Conservation (phyloP, 1,284 basidiomycete genomes). For the Neolentinus lepideus region DNA sequence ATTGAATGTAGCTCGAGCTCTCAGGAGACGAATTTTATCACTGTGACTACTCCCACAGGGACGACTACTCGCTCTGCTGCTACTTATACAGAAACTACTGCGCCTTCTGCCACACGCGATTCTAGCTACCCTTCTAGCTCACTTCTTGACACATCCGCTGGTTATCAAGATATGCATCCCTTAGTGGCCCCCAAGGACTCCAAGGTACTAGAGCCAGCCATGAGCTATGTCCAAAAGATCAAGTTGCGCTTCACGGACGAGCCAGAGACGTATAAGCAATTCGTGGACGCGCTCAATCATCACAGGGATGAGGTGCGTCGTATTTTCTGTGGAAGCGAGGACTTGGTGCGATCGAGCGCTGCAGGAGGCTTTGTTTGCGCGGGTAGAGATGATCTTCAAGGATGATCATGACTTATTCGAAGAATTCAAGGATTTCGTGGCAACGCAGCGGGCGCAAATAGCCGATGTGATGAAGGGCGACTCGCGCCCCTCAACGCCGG, state of each 20-base stretch:
- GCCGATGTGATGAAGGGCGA: slow-evolving; percentile 6
- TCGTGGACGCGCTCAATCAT: slow-evolving; percentile 78
- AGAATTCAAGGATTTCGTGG: slow-evolving; percentile 87
- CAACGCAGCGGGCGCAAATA: slow-evolving; percentile 50
- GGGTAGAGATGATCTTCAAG: slow-evolving; percentile 83
- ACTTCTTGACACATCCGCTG: not conserved
- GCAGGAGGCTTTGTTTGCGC: slow-evolving; percentile 73
- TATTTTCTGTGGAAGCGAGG: slow-evolving; percentile 9
- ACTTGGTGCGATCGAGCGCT: slow-evolving; percentile 35
- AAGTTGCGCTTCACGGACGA: slow-evolving; percentile 85
- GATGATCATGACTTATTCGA: slow-evolving; percentile 85
- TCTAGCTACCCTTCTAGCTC: not conserved
- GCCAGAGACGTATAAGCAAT: slow-evolving; percentile 89
- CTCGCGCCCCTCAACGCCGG: not conserved
- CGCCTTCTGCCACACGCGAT: slow-evolving; percentile 2
- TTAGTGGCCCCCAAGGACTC: too few species aligned
- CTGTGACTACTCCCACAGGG: slow-evolving; percentile 83
- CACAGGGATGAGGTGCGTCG: slow-evolving; percentile 68
- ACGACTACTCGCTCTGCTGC: slow-evolving; percentile 32
- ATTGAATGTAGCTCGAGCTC: slow-evolving; percentile 73
- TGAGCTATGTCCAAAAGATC: slow-evolving; percentile 96
- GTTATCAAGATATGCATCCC: not conserved
- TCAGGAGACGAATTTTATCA: slow-evolving; percentile 59
- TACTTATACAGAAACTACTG: not conserved
- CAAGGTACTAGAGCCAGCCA: slow-evolving; percentile 49